Percentiles rank a stretch among this genome's conserved stretches.
phyloP scores from a whole-genome alignment of 495 filamentous ascomycete species.

The Aspergillus cavernicola region DNA sequence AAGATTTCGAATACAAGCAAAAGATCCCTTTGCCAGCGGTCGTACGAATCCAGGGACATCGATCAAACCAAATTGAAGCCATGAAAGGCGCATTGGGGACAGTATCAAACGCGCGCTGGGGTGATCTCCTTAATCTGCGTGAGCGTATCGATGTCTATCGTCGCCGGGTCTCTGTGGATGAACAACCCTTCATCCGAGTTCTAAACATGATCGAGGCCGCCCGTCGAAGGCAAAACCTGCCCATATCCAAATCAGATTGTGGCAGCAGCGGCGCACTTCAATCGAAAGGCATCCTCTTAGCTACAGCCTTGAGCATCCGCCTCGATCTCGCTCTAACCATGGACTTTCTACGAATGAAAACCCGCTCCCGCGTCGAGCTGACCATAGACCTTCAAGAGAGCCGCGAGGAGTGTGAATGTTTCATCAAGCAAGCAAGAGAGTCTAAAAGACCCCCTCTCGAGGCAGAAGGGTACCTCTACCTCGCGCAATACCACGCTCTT shows the following conservation, averaged over 20 bases:
- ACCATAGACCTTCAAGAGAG: conserved; percentile 34
- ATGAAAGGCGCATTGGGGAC: background rate
- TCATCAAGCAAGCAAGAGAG: conserved; percentile 13
- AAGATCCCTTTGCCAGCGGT: conserved; percentile 14
- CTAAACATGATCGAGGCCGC: conserved; percentile 52
- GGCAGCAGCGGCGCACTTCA: conserved; percentile 44
- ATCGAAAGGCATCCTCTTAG: conserved; percentile 44
- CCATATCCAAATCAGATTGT: conserved; percentile 37
- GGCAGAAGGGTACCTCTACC: conserved; percentile 35
- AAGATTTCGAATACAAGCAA: conserved; percentile 11
- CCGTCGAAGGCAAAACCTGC: conserved; percentile 29
- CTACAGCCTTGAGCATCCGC: conserved; percentile 49
- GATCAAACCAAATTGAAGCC: conserved; percentile 8
- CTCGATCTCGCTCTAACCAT: conserved; percentile 54
- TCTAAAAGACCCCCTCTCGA: conserved; percentile 16
- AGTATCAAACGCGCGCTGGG: conserved; percentile 31
- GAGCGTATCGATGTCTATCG: conserved; percentile 39
- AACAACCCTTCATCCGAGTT: conserved; percentile 63
- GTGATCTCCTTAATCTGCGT: conserved; percentile 36
- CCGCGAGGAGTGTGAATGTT: conserved; percentile 23
- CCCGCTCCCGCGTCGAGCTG: background rate
- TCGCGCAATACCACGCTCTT: conserved; percentile 29
- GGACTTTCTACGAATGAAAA: conserved; percentile 44
- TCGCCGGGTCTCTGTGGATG: conserved; percentile 43
- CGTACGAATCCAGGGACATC: conserved; percentile 12